phyloP scores from a whole-genome alignment of 495 filamentous ascomycete species.

The Aspergillus indologenus region DNA sequence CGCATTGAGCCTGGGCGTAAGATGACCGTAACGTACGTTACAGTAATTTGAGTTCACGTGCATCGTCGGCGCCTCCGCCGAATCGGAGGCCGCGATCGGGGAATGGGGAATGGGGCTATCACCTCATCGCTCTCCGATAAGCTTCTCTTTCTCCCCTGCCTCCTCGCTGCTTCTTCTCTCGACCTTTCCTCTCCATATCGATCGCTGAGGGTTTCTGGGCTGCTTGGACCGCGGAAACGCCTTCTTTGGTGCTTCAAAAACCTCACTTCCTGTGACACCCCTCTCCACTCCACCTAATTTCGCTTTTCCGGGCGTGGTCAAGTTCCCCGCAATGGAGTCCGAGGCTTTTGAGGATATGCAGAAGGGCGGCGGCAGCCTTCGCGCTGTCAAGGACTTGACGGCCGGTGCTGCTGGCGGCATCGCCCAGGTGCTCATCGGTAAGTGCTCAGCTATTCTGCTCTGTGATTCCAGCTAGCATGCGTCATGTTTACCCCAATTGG shows the following conservation, averaged over 20 bases:
- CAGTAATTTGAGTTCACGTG: conserved; percentile 25
- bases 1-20: too few species aligned
- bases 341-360: conserved; percentile 39
- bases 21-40: too few species aligned
- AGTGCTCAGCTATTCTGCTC: conserved; percentile 29
- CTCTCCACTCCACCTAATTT: neutral
- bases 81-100: conserved; percentile 31
- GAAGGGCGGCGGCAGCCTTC: conserved; percentile 39
- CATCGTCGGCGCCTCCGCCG: conserved; percentile 27
- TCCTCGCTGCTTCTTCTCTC: conserved; percentile 1
- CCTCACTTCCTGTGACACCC: neutral
- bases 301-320: neutral
- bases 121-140: conserved; percentile 31
- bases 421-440: conserved; percentile 92
- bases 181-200: conserved; percentile 2
- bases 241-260: neutral
- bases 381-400: conserved; percentile 87
- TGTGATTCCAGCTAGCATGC: neutral
- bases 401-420: conserved; percentile 88
- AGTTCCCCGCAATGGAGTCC: conserved; percentile 30
- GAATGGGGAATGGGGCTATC: conserved; percentile 2
- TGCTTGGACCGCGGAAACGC: neutral
- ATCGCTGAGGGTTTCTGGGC: too few species aligned
- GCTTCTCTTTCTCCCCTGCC: conserved; percentile 14
- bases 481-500: neutral